Conservation (phyloP, 352 stramenopile species). For the Pythium pyrilobum region DNA sequence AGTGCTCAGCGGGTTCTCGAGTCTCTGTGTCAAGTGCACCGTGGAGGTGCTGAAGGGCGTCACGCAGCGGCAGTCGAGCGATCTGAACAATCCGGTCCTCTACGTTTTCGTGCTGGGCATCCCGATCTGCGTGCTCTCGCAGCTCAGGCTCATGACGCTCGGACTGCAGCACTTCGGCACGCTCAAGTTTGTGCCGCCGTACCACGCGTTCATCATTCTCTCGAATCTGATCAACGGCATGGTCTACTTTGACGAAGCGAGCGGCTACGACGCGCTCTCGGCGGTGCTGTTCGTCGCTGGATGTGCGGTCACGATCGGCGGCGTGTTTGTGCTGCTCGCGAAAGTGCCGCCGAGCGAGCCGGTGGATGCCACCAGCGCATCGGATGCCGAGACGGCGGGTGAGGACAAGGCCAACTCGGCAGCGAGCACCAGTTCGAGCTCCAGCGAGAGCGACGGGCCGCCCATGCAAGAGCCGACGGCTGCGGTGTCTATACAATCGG, state of each 20-base stretch:
- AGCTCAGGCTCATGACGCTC: slow-evolving; percentile 32
- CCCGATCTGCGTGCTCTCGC: slow-evolving; percentile 23
- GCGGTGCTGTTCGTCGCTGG: slow-evolving; percentile 21
- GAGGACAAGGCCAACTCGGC: neutral
- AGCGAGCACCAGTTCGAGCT: neutral
- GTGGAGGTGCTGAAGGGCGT: slow-evolving; percentile 30
- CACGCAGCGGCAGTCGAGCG: slow-evolving; percentile 13
- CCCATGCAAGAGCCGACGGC: neutral
- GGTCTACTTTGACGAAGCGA: slow-evolving; percentile 34
- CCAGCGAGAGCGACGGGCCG: neutral
- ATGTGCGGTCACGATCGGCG: slow-evolving; percentile 23
- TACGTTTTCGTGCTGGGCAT: slow-evolving; percentile 25
- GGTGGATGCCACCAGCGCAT: neutral
- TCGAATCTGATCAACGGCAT: slow-evolving; percentile 37
- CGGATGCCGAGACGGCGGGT: neutral
- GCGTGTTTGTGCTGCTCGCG: slow-evolving; percentile 31
- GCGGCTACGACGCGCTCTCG: slow-evolving; percentile 19
- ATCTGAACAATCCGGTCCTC: slow-evolving; percentile 19
- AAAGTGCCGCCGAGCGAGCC: slow-evolving; percentile 11
- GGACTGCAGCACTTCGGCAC: slow-evolving; percentile 32
- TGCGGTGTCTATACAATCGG: no score
- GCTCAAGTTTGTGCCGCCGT: slow-evolving; percentile 40
- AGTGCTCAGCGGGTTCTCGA: slow-evolving; percentile 34
- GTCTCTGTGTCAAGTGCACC: slow-evolving; percentile 29
- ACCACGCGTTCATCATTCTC: slow-evolving; percentile 43